Conservation (phyloP, 192 early-diverging fungal species). For the Physocladia obscura region DNA sequence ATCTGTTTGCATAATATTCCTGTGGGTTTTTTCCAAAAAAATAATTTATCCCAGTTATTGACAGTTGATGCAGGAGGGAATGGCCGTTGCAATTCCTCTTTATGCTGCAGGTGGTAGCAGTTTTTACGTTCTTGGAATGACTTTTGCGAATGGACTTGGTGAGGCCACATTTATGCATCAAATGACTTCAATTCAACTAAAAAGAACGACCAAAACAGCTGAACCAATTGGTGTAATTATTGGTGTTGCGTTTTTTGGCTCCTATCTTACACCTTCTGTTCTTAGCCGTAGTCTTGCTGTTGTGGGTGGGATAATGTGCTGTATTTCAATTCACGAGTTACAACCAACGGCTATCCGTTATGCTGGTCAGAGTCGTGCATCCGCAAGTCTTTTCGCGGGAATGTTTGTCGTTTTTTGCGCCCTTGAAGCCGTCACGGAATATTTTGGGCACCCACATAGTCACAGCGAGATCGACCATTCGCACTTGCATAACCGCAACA, state of each 20-base stretch:
- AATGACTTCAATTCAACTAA: too few species aligned
- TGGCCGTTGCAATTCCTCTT: conserved; percentile 59
- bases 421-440: conserved; percentile 42
- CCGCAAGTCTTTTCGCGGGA: conserved; percentile 43
- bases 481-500: not conserved
- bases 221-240: conserved; percentile 51
- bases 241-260: conserved; percentile 36
- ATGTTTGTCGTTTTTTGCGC: conserved; percentile 50
- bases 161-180: not conserved
- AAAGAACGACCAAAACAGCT: too few species aligned
- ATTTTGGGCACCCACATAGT: conserved; percentile 39
- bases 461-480: conserved; percentile 11
- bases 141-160: conserved; percentile 49
- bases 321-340: conserved; percentile 57
- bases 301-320: conserved; percentile 55
- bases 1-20: conserved; percentile 56
- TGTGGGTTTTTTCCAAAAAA: too few species aligned
- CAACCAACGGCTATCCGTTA: conserved; percentile 50
- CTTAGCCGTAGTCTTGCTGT: conserved; percentile 45
- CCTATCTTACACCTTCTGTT: conserved; percentile 34
- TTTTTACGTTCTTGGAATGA: conserved; percentile 44
- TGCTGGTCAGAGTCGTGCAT: conserved; percentile 42
- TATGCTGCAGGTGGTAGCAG: conserved; percentile 42
- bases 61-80: conserved; percentile 51
- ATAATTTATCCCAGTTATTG: too few species aligned